Conservation (phyloP, 768 basidiomycete genomes). For the Collybia sordida region DNA sequence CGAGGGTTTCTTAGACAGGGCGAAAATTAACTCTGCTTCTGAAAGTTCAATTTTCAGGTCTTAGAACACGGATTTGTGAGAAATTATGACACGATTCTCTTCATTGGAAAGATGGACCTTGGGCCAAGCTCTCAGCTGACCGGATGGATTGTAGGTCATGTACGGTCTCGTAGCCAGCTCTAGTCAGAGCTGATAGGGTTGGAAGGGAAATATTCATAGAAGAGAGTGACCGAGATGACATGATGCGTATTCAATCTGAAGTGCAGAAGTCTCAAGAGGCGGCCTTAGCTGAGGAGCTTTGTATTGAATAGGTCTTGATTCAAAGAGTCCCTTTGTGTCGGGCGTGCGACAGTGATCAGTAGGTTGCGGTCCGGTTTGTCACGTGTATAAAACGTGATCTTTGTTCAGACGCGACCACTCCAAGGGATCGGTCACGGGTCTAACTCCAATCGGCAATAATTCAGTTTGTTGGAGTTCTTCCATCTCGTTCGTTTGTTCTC, state of each 20-base stretch:
- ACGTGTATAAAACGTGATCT: too few relatives aligned
- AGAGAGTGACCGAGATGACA: conserved; percentile 45
- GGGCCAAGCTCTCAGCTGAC: conserved; percentile 46
- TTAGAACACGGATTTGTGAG: conserved; percentile 22
- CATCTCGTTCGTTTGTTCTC: conserved; percentile 11
- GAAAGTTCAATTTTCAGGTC: conserved; percentile 49
- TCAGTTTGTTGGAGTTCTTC: too few relatives aligned
- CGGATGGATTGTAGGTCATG: conserved; percentile 43
- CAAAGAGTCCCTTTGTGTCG: too few relatives aligned
- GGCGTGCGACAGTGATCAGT: conserved; percentile 1
- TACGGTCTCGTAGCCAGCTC: conserved; percentile 57
- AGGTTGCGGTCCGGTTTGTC: background rate
- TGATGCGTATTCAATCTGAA: conserved; percentile 13
- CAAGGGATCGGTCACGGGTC: too few relatives aligned
- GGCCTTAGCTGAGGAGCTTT: too few relatives aligned
- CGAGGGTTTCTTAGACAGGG: conserved; percentile 34
- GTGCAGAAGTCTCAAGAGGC: too few relatives aligned
- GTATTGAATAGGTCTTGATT: too few relatives aligned
- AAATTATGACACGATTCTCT: background rate
- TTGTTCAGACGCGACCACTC: too few relatives aligned
- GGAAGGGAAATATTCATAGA: conserved; percentile 47
- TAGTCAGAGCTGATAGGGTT: conserved; percentile 44
- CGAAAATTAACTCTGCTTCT: conserved; percentile 46
- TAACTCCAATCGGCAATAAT: too few relatives aligned
- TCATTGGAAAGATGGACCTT: conserved; percentile 34